A percentile compares a stretch with the other conserved stretches of the same genome.
Evolutionary conservation across 2,329 filamentous ascomycete genomes (phyloP).

Genomic region (Monilinia fructicola): DNA sequence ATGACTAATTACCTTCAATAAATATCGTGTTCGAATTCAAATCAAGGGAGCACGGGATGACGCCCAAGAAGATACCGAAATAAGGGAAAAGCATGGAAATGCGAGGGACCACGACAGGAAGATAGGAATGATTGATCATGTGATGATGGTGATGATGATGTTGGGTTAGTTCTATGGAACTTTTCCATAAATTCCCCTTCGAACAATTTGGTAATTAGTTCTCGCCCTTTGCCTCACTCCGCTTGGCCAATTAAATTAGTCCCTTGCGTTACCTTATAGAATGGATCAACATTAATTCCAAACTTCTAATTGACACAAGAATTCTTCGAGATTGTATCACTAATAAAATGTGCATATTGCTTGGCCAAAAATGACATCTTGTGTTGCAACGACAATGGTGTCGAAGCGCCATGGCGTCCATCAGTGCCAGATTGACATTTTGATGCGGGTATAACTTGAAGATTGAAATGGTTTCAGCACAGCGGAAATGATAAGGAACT

Average conservation of each 20-base stretch:
- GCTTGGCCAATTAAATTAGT: constrained; percentile 9
- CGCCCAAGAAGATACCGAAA: constrained; percentile 19
- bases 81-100: constrained; percentile 28
- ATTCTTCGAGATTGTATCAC: constrained; percentile 24
- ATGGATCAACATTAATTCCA: constrained; percentile 21
- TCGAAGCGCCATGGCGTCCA: constrained; percentile 20
- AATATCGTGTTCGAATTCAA: constrained; percentile 8
- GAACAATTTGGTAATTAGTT: constrained; percentile 2
- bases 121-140: constrained; percentile 28
- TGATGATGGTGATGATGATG: constrained; percentile 16
- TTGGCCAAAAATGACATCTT: constrained; percentile 2
- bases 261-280: constrained; percentile 21
- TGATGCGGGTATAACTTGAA: constrained; percentile 16
- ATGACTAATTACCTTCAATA: neutral
- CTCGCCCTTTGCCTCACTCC: constrained; percentile 1
- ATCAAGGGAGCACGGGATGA: constrained; percentile 17
- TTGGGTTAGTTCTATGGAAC: neutral
- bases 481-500: constrained; percentile 1
- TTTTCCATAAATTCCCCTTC: neutral
- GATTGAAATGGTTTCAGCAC: constrained; percentile 12
- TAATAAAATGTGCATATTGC: constrained; percentile 22
- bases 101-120: constrained; percentile 25
- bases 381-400: constrained; percentile 16
- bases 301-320: constrained; percentile 11
- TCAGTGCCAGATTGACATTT: constrained; percentile 20